Base-by-base conservation (phyloP, 2,329 filamentous ascomycete genomes). In the Xenoacremonium recifei region DNA sequence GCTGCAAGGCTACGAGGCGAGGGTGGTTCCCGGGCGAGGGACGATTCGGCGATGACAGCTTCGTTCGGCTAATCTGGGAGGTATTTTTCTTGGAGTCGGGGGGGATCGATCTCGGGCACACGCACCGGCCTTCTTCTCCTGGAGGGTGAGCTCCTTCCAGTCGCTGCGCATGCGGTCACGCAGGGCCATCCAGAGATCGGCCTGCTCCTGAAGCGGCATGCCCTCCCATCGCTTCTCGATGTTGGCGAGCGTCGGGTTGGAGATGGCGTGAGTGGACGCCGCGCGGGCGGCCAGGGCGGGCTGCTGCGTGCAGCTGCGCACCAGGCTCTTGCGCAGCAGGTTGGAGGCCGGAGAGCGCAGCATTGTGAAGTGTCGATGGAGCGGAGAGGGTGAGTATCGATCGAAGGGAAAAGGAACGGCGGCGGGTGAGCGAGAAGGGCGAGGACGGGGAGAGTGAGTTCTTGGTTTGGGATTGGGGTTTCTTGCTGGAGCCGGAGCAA, bases 151-250 rank as follows among this genome's bases (percentile, higher is more conserved):
- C 66, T 97, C 89, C 65, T 85, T 82, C 93, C 93, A 99, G 77
- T 89, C 90, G 61, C 81, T 84, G 87, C 96, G 96, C 93, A 99
- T 99, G 66, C 93, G 87, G 76, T 99, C 93, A 71, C 93, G 84
- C 70, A 99, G 79, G 59, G 87, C 79, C 93, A 99, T 99, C 93
- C 93, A 99, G 61, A 99, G 78, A 67, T 99, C 93, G 57, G 93
- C 93, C 83, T 99, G 93, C 82, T 99, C 93, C 79, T 96, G 90
- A 53, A 93, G 89, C 46, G 92, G 91, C 88, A 97, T 91, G 52
- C 77, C 82, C 78, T 99, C 93, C 93, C 93, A 99, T 77, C 93
- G 82, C 85, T 96, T 96, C 84, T 99, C 93, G 66, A 99, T 97
- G 75, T 95, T 90, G 72, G 89, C 88, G 64, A 99, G 82, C 45